phyloP scores from a whole-genome alignment of 352 stramenopile species.

The Globisporangium canariense region DNA sequence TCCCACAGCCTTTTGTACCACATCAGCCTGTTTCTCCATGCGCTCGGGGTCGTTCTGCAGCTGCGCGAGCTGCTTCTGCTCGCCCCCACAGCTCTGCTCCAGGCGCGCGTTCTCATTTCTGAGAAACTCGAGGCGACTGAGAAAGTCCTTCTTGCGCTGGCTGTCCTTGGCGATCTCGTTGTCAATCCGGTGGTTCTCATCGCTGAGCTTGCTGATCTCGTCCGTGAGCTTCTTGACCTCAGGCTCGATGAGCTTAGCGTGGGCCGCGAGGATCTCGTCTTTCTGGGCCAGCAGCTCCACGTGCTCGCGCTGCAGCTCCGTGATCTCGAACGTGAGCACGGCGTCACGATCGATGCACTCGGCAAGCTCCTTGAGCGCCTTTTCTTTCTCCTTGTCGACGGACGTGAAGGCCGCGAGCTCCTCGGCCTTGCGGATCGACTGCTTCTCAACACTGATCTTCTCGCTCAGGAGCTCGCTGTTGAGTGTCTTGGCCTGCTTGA shows the following conservation, averaged over 20 bases:
- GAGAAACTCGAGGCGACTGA: constrained; percentile 59
- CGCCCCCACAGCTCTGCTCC: constrained; percentile 34
- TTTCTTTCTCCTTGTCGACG: constrained; percentile 80
- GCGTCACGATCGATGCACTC: constrained; percentile 79
- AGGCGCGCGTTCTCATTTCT: constrained; percentile 60
- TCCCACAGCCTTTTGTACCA: constrained; percentile 75
- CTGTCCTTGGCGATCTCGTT: constrained; percentile 70
- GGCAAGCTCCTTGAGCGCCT: constrained; percentile 69
- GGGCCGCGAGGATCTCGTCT: constrained; percentile 69
- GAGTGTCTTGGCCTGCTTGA: constrained; percentile 79
- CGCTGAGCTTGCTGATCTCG: constrained; percentile 56
- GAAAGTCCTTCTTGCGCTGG: constrained; percentile 57
- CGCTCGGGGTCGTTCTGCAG: constrained; percentile 76
- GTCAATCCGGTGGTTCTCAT: constrained; percentile 69
- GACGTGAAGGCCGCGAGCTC: constrained; percentile 67
- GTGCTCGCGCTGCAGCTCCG: constrained; percentile 80
- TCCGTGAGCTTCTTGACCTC: constrained; percentile 72
- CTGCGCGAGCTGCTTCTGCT: constrained; percentile 62
- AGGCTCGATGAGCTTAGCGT: constrained; percentile 81
- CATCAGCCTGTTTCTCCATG: constrained; percentile 81
- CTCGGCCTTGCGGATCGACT: constrained; percentile 80
- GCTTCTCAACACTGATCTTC: constrained; percentile 87
- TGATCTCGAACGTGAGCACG: constrained; percentile 85
- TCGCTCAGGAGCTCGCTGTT: constrained; percentile 82
- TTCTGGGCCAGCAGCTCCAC: constrained; percentile 70